Percentiles rank a stretch among this genome's conserved stretches.
These are phyloP conservation scores for Vitis hybrid DNA, from an alignment of 177 flowering plant species.

Conservation along the genomic window DNA sequence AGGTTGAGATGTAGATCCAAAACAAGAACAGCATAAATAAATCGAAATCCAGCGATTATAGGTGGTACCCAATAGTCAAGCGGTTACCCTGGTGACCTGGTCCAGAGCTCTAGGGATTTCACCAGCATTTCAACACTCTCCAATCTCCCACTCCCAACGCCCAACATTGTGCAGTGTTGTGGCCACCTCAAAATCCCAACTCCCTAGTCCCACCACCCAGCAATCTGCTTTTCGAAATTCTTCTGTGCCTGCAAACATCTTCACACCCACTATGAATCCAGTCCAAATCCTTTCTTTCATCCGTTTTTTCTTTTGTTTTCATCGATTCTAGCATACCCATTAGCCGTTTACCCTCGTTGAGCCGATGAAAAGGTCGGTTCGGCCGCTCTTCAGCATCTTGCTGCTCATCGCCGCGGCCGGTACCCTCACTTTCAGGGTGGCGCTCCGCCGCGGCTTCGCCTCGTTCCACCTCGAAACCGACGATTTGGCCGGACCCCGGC, in stretches of 20 bases:
- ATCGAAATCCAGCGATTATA: too few species aligned
- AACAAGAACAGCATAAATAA: too few species aligned
- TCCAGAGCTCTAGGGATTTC: too few species aligned
- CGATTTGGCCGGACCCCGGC: slow-evolving; percentile 3
- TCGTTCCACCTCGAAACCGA: slow-evolving; percentile 11
- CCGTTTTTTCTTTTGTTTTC: neutral
- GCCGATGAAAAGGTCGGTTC: slow-evolving; percentile 58
- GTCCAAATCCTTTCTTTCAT: slow-evolving; percentile 6
- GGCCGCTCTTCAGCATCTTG: slow-evolving; percentile 52
- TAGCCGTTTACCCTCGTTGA: neutral
- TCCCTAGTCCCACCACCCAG: too few species aligned
- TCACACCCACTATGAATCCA: slow-evolving; percentile 13
- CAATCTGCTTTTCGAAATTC: too few species aligned
- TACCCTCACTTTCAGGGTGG: slow-evolving; percentile 36
- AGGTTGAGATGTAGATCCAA: too few species aligned
- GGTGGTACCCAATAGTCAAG: too few species aligned
- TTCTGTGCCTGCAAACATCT: neutral
- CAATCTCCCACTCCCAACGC: too few species aligned
- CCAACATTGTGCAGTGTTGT: too few species aligned
- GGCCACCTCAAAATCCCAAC: too few species aligned
- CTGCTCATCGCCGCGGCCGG: slow-evolving; percentile 46
- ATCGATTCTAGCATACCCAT: slow-evolving; percentile 17
- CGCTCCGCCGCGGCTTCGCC: slow-evolving; percentile 23
- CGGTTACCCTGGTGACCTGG: too few species aligned
- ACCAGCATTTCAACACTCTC: too few species aligned